Evolutionary conservation across 2,329 filamentous ascomycete species (phyloP), one percentile per base, ranked within the genome.

Genomic region (Zymoseptoria pseudotritici): DNA sequence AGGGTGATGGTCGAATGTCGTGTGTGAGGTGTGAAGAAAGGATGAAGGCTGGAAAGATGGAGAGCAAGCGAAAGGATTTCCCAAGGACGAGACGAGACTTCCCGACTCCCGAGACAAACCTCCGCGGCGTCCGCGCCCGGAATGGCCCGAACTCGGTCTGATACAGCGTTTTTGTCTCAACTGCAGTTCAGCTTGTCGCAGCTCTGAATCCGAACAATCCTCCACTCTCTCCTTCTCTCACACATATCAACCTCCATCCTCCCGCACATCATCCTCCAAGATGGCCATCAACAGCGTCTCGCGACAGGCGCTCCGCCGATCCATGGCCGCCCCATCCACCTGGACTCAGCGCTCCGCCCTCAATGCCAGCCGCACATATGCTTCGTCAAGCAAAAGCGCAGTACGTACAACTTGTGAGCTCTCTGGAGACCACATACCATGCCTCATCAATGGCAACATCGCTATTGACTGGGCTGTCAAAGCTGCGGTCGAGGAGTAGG

Each of bases 371-470:
- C 87, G 94, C 79, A 91, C 85, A 84, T 97, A 97, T 82, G 96
- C 92, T 65, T 87, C 91, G 81, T 96, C 92, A 66, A 87, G 90
- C 70, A 97, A 97, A 85, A 85, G 88, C 71, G 87, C 92, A 84
- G 91, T 95, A 81, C 73, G 81, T 69, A 7, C 4, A 53, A 19
- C 29, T 49, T 50, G 29, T 29, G 22, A n/a, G 20, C 29, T 21
- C 20, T 52, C 1, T 2, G 19, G 24, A 52, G 50, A 52, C 24
- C 20, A 52, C 26, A 29, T 9, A 9, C 17, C 2, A 7, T n/a
- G 17, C 36, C 2, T 46, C 36, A n/a, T n/a, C 36, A 46, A n/a
- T 46, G 36, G 13, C 17, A 6, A 9, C 26, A 29, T 29, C 8
- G 26, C 6, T 29, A 7, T 2, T 29, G 26, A 29, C 2, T 1